phyloP scores from a whole-genome alignment of 352 stramenopile genomes.

The Pelagophyceae sp. region DNA sequence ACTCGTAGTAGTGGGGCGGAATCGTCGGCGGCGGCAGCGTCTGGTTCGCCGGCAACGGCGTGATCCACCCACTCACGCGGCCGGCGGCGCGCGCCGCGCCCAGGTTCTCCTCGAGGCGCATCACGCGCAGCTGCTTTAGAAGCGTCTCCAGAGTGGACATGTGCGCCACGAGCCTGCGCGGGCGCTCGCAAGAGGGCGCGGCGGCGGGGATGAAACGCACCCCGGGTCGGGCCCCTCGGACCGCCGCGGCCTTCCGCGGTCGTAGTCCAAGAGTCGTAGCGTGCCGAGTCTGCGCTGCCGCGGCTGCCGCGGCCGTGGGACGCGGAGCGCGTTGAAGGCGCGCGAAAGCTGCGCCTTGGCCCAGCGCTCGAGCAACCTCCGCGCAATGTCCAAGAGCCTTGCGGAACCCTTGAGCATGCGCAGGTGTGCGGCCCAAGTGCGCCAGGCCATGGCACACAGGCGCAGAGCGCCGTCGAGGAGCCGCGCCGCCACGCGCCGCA shows the following conservation, averaged over 20 bases:
- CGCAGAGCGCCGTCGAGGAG: not conserved
- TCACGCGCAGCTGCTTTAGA: not conserved
- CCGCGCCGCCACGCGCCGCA: not conserved
- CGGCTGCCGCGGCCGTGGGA: not conserved
- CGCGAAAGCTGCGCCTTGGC: not conserved
- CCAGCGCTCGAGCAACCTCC: not conserved
- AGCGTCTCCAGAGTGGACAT: not conserved
- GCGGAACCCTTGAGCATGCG: too few relatives aligned
- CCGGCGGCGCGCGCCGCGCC: not conserved
- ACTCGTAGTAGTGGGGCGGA: too few relatives aligned
- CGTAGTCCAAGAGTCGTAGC: not conserved
- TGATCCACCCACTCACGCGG: not conserved
- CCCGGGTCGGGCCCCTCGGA: not conserved
- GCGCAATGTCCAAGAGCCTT: not conserved
- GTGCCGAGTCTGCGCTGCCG: not conserved
- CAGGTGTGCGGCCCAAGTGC: not conserved
- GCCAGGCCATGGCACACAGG: not conserved
- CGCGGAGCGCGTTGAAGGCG: not conserved
- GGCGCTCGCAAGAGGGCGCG: too few relatives aligned
- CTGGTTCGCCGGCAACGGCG: not conserved
- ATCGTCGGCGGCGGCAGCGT: not conserved
- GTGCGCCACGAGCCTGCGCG: not conserved
- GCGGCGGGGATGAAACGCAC: too few relatives aligned
- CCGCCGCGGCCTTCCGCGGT: not conserved
- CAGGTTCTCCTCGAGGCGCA: constrained; percentile 1